These are phyloP conservation scores for Salvia miltiorrhiza DNA, from an alignment of 257 asterid species.

Conservation along the genomic window DNA sequence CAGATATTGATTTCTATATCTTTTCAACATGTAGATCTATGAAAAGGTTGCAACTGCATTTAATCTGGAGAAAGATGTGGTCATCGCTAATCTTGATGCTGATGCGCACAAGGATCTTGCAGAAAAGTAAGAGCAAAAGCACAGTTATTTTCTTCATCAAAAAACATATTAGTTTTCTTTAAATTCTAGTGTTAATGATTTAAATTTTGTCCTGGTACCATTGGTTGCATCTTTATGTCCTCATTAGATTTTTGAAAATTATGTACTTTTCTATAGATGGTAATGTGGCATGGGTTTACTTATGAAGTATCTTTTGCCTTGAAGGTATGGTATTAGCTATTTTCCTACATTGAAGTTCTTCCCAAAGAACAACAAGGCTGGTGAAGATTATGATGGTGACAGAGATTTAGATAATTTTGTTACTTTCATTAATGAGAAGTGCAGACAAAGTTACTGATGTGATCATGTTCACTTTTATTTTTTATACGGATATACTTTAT, in stretches of 20 bases:
- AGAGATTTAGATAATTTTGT: conserved; percentile 52
- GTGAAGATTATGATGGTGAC: conserved; percentile 87
- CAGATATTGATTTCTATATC: conserved; percentile 12
- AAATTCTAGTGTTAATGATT: not conserved
- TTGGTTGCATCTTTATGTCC: not conserved
- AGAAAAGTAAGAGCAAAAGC: conserved; percentile 60
- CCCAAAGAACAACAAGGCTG: conserved; percentile 92
- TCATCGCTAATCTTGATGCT: conserved; percentile 87
- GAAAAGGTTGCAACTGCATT: conserved; percentile 92
- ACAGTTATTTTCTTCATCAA: not conserved
- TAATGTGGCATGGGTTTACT: conserved; percentile 6
- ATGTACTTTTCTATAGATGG: not conserved
- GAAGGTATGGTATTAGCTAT: conserved; percentile 42
- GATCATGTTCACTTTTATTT: not conserved
- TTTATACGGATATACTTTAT: conserved; percentile 16
- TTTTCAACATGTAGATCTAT: conserved; percentile 46
- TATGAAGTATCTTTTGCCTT: conserved; percentile 13
- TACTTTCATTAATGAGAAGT: conserved; percentile 77
- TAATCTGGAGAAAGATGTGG: conserved; percentile 67
- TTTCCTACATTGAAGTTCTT: conserved; percentile 66
- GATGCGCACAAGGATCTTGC: conserved; percentile 76
- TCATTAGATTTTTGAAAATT: not conserved
- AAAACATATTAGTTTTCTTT: not conserved
- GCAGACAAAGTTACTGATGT: conserved; percentile 34
- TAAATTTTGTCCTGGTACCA: not conserved